A percentile compares a stretch with the other conserved stretches of the same genome.
Evolutionary conservation across 2,329 filamentous ascomycete genomes (phyloP).

Genomic region (Achaetomium macrosporum): DNA sequence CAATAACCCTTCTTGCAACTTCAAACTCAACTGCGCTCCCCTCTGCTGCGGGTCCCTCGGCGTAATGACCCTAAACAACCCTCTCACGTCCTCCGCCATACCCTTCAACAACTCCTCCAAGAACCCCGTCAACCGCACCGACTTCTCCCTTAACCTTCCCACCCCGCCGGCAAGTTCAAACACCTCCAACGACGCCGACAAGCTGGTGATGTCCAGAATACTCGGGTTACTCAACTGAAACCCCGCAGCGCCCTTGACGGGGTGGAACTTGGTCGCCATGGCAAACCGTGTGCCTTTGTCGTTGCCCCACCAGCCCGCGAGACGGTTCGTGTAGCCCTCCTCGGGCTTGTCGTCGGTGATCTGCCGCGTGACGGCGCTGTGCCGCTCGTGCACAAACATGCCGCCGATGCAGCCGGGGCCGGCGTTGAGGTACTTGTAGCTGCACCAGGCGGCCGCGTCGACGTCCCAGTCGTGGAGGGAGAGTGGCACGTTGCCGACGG

Average conservation of each 20-base stretch:
- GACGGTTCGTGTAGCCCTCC: slow-evolving; percentile 43
- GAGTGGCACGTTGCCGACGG: slow-evolving; percentile 68
- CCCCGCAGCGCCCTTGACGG: slow-evolving; percentile 66
- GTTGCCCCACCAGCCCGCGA: slow-evolving; percentile 79
- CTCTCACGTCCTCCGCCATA: slow-evolving; percentile 29
- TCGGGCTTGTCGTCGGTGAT: slow-evolving; percentile 31
- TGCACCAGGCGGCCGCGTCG: slow-evolving; percentile 74
- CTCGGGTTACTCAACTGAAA: slow-evolving; percentile 74
- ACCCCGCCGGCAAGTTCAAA: slow-evolving; percentile 61
- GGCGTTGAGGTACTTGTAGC: slow-evolving; percentile 76
- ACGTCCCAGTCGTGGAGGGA: slow-evolving; percentile 71
- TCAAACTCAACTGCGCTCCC: slow-evolving; percentile 67
- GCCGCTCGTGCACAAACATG: slow-evolving; percentile 64
- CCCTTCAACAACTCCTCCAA: slow-evolving; percentile 51
- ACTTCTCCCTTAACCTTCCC: slow-evolving; percentile 57
- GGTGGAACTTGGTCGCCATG: slow-evolving; percentile 71
- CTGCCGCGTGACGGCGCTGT: slow-evolving; percentile 40
- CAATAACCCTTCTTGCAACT: slow-evolving; percentile 55
- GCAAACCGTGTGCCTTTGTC: slow-evolving; percentile 62
- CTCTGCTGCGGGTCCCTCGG: slow-evolving; percentile 57
- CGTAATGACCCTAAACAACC: slow-evolving; percentile 56
- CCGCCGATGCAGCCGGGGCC: slow-evolving; percentile 70
- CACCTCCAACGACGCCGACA: slow-evolving; percentile 64
- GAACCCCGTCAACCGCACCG: slow-evolving; percentile 60
- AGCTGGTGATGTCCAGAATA: slow-evolving; percentile 65